phyloP scores from a whole-genome alignment of 2,329 filamentous ascomycete species.

The Scedosporium apiospermum region DNA sequence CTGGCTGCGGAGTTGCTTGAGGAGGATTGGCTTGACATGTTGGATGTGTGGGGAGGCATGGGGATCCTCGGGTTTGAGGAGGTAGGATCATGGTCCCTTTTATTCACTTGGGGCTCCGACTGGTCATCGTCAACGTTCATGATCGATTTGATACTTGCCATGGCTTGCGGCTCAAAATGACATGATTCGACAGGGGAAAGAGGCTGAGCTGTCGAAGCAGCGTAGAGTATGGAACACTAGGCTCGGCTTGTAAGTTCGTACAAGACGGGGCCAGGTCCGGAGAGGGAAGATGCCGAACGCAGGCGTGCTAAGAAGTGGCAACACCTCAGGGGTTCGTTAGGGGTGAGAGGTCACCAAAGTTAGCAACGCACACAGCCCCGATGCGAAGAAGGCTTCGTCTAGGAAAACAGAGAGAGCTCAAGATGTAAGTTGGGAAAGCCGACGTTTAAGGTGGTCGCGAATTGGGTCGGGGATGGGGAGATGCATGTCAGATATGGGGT shows the following conservation, averaged over 20 bases:
- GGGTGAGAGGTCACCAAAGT: slow-evolving; percentile 4
- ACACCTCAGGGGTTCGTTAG: background rate
- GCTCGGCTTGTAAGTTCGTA: background rate
- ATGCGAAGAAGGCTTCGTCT: background rate
- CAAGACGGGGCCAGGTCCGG: background rate
- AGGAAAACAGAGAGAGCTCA: slow-evolving; percentile 2
- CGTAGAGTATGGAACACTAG: background rate
- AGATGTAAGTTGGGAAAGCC: background rate
- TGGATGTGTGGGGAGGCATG: background rate
- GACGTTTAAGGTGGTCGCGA: background rate
- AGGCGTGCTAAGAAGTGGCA: background rate
- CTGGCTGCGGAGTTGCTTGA: background rate
- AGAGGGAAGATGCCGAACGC: background rate
- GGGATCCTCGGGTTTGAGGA: background rate
- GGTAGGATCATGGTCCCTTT: slow-evolving; percentile 8
- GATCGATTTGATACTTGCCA: slow-evolving; percentile 10
- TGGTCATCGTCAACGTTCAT: slow-evolving; percentile 9
- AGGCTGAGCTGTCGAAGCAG: slow-evolving; percentile 2
- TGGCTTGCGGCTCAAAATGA: slow-evolving; percentile 4
- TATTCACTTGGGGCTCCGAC: background rate
- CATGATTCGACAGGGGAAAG: slow-evolving; percentile 1
- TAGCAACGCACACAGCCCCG: slow-evolving; percentile 6
- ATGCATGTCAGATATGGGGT: slow-evolving; percentile 1
- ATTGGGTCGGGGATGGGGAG: background rate
- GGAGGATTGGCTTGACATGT: background rate